These are phyloP conservation scores for Cercospora zeae-maydis DNA, from an alignment of 2,329 filamentous ascomycete species.

Conservation along the genomic window DNA sequence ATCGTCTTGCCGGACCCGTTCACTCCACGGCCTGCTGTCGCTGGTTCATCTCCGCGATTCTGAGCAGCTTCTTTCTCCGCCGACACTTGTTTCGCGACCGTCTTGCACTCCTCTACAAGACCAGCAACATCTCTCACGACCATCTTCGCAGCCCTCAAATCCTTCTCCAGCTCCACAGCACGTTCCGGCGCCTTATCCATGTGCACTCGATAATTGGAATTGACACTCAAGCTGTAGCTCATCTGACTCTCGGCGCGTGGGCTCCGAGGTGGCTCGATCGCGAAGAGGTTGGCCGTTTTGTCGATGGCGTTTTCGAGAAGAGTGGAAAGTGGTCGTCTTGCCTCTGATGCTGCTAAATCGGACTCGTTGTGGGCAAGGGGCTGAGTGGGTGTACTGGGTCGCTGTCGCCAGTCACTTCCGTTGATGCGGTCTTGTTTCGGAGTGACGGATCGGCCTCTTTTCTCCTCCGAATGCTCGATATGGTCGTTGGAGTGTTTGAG, in stretches of 20 bases:
- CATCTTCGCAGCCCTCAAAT: not conserved
- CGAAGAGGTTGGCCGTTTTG: conserved; percentile 5
- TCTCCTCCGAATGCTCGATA: not conserved
- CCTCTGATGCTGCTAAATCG: not conserved
- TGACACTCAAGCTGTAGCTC: conserved; percentile 7
- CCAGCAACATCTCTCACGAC: not conserved
- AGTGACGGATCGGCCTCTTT: not conserved
- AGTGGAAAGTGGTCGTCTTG: not conserved
- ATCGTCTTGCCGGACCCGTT: not conserved
- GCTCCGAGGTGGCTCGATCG: conserved; percentile 3
- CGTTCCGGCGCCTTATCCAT: conserved; percentile 8
- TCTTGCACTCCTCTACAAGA: conserved; percentile 3
- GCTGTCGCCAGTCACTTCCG: not conserved
- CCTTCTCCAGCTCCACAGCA: conserved; percentile 1
- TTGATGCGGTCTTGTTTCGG: not conserved
- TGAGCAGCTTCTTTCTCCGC: not conserved
- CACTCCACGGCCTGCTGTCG: not conserved
- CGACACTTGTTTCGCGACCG: not conserved
- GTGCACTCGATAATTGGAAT: conserved; percentile 11
- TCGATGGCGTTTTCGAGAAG: conserved; percentile 2
- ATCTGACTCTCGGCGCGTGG: conserved; percentile 1
- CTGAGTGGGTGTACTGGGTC: not conserved
- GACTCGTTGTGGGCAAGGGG: not conserved
- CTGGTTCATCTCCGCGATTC: not conserved
- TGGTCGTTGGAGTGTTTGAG: not conserved